Evolutionary conservation across 352 stramenopile genomes (phyloP).

Genomic region (Globisporangium cylindrosporum): DNA sequence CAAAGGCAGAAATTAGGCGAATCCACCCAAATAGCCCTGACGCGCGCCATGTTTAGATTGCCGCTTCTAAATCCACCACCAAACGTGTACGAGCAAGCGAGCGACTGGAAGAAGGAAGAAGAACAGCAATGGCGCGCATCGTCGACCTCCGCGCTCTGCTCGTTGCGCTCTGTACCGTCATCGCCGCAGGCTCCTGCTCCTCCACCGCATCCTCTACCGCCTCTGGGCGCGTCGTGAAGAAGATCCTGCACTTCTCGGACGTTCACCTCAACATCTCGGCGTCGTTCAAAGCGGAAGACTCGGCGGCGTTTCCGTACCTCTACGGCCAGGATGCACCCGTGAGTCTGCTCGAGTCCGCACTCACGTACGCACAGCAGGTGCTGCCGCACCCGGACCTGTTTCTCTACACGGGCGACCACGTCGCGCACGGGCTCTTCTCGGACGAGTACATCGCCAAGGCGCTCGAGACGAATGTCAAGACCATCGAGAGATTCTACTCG

Average conservation of each 20-base stretch:
- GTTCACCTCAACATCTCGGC: constrained; percentile 79
- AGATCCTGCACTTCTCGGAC: constrained; percentile 83
- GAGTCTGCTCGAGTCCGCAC: constrained; percentile 60
- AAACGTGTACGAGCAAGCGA: neutral
- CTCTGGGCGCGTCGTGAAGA: constrained; percentile 14
- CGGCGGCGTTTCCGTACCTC: constrained; percentile 33
- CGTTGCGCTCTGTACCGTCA: neutral
- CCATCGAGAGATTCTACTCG: constrained; percentile 71
- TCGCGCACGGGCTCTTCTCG: constrained; percentile 55
- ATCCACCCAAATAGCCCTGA: neutral
- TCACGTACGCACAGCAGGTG: constrained; percentile 58
- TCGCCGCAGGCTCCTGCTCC: neutral
- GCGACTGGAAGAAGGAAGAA: neutral
- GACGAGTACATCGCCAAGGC: constrained; percentile 60
- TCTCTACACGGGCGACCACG: constrained; percentile 81
- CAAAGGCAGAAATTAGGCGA: neutral
- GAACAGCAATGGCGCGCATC: neutral
- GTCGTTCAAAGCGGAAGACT: constrained; percentile 33
- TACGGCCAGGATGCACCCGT: constrained; percentile 60
- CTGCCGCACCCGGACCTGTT: constrained; percentile 62
- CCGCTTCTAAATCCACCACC: neutral
- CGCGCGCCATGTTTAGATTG: neutral
- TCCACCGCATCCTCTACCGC: neutral
- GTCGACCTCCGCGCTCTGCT: neutral
- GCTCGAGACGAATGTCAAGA: constrained; percentile 62